Base-by-base conservation (phyloP, 192 early-diverging fungal species). In the Coemansia sp. region DNA sequence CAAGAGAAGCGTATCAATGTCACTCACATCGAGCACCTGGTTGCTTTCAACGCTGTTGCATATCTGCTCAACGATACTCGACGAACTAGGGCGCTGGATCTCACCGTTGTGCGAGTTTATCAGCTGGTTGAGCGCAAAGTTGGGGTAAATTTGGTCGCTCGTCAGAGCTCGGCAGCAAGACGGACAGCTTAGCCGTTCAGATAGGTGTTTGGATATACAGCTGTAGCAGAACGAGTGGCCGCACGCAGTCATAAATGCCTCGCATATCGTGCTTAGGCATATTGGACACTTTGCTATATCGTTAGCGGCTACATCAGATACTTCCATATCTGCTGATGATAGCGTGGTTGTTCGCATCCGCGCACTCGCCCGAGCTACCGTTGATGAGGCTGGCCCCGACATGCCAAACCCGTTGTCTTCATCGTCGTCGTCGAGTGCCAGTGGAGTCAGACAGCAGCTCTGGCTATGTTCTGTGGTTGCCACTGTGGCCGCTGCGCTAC, bases 151-250 rank as follows among this genome's bases (percentile, higher is more conserved):
- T 64, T 94, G 85, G 66, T 87, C 84, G 28, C 76, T 59, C 34
- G 63, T 79, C 13, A 95, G 66, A 34, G 82, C 38, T 11, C 75
- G 67, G 60, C 79, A 65, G 71, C 94, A 96, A 0, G 84, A 76
- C 1, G 94, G 94, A 55, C 94, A 96, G 37, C 73, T 76, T 21
- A 82, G 77, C 28, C 82, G 74, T 8, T 77, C 70, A 7, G 71
- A 38, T 2, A 94, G 80, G 66, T 94, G 90, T 18, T 78, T 69
- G 3, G 80, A 77, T 45, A 96, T 94, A 67, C 94, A 96, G 6
- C 73, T 61, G 72, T 89, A 87, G 69, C 91, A 95, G 76, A 91
- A 95, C 5, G 91, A 92, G 73, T 95, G 93, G 1, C 93, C 92
- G 74, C 93, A 95, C 23, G 83, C 82, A 2, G 91, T 86, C 68